Base-by-base conservation (phyloP, 2,329 filamentous ascomycete species). In the Trichoderma atrobrunneum region DNA sequence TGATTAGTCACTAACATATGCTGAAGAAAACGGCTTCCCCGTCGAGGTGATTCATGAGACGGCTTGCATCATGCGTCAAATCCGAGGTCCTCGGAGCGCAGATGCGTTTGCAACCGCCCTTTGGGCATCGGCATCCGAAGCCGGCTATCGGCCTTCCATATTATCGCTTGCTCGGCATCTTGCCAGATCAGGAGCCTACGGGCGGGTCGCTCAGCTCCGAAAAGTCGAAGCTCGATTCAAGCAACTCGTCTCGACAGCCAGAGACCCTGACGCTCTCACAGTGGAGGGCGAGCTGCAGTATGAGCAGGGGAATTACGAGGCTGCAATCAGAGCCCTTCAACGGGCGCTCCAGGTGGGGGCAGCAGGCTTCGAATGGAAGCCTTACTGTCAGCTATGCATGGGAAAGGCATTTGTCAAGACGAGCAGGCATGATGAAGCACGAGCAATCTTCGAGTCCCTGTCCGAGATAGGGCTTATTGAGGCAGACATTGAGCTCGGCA, bases 201-300 rank as follows among this genome's bases (percentile, higher is more conserved):
- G 75, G 18, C 64, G 72, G 14, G 64, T 67, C 11, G 57, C 73
- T 6, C 71, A 72, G n/a, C 73, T 78, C 14, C 68, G 28, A 7
- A 70, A 69, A 5, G 64, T 76, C 3, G 78, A 81, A 65, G 64
- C 72, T 1, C 78, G 77, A 18, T 82, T 82, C 74, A 76, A 74
- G 73, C 64, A 77, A 30, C 73, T 84, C 11, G 75, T 82, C 32
- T 57, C 74, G 14, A 70, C 73, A 34, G 78, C 76, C 30, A 76
- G 74, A n/a, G 77, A 84, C 48, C 76, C 80, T 4, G 76, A 84
- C 59, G 82, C 81, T 36, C 75, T 83, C 26, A 78, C 79, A 5
- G 75, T 78, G 10, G 78, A 82, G 56, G 82, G 79, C 18, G 77
- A 79, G 67, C 30, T 75, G 30, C 77, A 80, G 14, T 76, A 76